Conservation (phyloP, 2,329 filamentous ascomycete species). For the Daldinia sp. region DNA sequence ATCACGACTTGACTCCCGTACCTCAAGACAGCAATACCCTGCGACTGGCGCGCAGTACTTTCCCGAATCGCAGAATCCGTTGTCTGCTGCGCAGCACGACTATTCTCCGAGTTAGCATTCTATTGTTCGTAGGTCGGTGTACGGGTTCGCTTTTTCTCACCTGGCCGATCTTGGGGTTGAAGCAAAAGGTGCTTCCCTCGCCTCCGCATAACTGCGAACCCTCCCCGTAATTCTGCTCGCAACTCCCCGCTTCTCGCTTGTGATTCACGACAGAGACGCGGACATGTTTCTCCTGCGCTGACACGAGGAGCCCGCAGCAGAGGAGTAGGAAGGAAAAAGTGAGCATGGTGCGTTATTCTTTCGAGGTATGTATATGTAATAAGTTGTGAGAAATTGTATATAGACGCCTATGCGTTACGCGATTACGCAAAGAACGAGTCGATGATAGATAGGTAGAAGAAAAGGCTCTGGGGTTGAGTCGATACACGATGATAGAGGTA, state of each 20-base stretch:
- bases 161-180: conserved; percentile 52
- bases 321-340: conserved; percentile 36
- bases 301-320: conserved; percentile 31
- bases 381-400: background rate
- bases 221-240: conserved; percentile 52
- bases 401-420: background rate
- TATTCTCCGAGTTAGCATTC: conserved; percentile 38
- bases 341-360: conserved; percentile 37
- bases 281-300: conserved; percentile 43
- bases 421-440: conserved; percentile 5
- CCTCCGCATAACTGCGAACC: conserved; percentile 52
- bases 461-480: no score
- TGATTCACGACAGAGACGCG: conserved; percentile 31
- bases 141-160: conserved; percentile 44
- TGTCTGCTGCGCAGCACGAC: conserved; percentile 54
- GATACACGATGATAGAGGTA: conserved; percentile 1
- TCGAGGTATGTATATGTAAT: background rate
- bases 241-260: conserved; percentile 49
- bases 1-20: conserved; percentile 40
- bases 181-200: conserved; percentile 51
- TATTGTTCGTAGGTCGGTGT: background rate
- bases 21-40: conserved; percentile 55
- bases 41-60: conserved; percentile 55
- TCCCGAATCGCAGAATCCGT: conserved; percentile 53
- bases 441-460: conserved; percentile 11